phyloP scores from a whole-genome alignment of 73 alveolate genomes.

The Tetrahymena malaccensis region DNA sequence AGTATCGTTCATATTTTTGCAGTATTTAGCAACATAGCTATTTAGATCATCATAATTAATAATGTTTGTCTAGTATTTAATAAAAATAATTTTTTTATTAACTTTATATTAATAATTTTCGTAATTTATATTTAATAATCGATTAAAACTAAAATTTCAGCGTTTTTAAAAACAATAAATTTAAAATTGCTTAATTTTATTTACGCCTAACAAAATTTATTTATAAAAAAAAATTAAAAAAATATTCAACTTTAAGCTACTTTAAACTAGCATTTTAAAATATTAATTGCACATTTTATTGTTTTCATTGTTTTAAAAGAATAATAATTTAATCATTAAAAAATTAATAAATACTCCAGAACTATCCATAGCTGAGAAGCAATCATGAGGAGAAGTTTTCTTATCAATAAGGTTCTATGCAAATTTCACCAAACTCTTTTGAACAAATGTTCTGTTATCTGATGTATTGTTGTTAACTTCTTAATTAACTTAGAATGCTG shows the following conservation, averaged over 20 bases:
- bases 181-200: too few relatives aligned
- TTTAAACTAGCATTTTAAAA: too few relatives aligned
- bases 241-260: too few relatives aligned
- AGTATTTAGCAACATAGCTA: background rate
- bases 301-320: background rate
- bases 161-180: too few relatives aligned
- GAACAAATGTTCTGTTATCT: background rate
- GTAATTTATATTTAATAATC: too few relatives aligned
- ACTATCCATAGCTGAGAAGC: background rate
- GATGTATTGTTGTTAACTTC: background rate
- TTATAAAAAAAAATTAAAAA: too few relatives aligned
- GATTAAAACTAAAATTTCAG: too few relatives aligned
- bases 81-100: too few relatives aligned
- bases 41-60: background rate
- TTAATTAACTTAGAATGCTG: background rate
- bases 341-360: background rate
- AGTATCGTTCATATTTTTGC: background rate
- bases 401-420: background rate
- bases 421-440: background rate
- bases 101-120: too few relatives aligned
- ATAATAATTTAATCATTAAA: too few relatives aligned
- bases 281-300: background rate
- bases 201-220: too few relatives aligned
- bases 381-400: background rate
- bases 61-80: background rate